phyloP scores from a whole-genome alignment of 108 stramenopile genomes.

The Mediolabrus comicus region DNA sequence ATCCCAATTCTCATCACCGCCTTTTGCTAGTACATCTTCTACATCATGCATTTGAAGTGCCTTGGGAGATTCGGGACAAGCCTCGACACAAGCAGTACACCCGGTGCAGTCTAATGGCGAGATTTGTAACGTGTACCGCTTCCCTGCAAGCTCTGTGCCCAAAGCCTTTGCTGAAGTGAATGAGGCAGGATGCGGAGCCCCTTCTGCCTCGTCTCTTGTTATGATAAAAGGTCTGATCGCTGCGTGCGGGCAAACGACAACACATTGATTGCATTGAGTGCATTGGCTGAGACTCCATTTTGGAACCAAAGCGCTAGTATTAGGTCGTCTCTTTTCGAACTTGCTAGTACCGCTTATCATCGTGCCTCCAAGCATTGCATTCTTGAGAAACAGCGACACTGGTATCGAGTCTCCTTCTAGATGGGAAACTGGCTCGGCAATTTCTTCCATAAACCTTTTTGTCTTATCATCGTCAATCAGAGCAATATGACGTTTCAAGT shows the following conservation, averaged over 20 bases:
- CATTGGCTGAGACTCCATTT: conserved; percentile 49
- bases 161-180: conserved; percentile 52
- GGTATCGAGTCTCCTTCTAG: conserved; percentile 65
- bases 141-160: conserved; percentile 54
- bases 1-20: conserved; percentile 58
- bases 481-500: conserved; percentile 43
- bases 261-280: conserved; percentile 71
- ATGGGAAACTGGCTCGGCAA: conserved; percentile 54
- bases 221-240: conserved; percentile 65
- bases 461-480: conserved; percentile 61
- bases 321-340: conserved; percentile 59
- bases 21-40: conserved; percentile 32
- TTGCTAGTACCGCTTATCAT: conserved; percentile 56
- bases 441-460: conserved; percentile 55
- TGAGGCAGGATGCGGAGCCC: conserved; percentile 47
- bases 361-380: conserved; percentile 57
- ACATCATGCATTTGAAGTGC: conserved; percentile 59
- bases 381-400: conserved; percentile 58
- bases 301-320: conserved; percentile 50
- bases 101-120: conserved; percentile 68
- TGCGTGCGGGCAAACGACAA: conserved; percentile 65
- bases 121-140: conserved; percentile 54
- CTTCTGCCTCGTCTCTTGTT: conserved; percentile 51
- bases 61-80: conserved; percentile 64
- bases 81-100: conserved; percentile 67